phyloP scores from a whole-genome alignment of 1,284 basidiomycete species.

The Cutaneotrichosporon arboriforme region DNA sequence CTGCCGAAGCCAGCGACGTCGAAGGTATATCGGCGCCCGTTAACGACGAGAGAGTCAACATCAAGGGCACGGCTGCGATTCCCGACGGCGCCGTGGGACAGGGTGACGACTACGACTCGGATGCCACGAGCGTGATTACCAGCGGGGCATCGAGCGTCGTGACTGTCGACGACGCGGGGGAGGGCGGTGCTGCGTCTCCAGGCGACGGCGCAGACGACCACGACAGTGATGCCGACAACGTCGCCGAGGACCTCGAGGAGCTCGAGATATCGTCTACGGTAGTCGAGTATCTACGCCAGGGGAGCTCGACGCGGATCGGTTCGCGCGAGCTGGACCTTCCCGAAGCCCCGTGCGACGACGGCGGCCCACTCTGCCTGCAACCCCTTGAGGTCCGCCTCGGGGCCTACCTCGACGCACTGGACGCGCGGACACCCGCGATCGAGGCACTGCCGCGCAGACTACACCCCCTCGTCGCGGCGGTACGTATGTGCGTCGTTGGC shows the following conservation, averaged over 20 bases:
- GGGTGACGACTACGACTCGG: too few relatives aligned
- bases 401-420: constrained; percentile 57
- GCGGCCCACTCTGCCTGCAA: constrained; percentile 47
- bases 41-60: background rate
- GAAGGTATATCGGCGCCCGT: too few relatives aligned
- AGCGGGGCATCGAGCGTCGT: too few relatives aligned
- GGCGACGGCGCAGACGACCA: background rate
- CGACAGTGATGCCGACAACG: constrained; percentile 21
- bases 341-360: background rate
- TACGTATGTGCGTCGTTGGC: constrained; percentile 44
- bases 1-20: too few relatives aligned
- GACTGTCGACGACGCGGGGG: background rate
- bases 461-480: constrained; percentile 33
- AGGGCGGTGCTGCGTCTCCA: background rate
- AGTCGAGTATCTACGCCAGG: constrained; percentile 66
- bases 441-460: constrained; percentile 30
- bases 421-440: constrained; percentile 56
- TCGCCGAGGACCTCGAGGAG: background rate
- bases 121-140: background rate
- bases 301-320: constrained; percentile 60
- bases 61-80: constrained; percentile 9
- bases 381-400: constrained; percentile 55
- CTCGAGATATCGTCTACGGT: constrained; percentile 47
- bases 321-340: constrained; percentile 43
- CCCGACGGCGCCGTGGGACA: too few relatives aligned